Conservation (phyloP, 78 protist genomes). For the Dictyostelium purpureum region DNA sequence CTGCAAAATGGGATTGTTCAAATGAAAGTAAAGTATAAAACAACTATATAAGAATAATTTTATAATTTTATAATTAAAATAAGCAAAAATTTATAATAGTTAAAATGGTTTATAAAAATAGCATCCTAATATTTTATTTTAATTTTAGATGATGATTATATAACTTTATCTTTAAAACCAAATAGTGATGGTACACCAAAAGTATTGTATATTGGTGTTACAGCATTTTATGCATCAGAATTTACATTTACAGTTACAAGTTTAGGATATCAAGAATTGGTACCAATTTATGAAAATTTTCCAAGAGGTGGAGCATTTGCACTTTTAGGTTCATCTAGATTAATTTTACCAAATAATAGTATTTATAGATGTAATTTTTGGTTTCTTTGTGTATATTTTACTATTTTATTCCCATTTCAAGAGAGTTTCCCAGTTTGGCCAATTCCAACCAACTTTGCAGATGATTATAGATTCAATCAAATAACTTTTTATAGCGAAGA, state of each 20-base stretch:
- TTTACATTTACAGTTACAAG: slow-evolving; percentile 23
- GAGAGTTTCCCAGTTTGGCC: slow-evolving; percentile 61
- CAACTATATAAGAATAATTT: too few species aligned
- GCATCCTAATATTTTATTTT: too few species aligned
- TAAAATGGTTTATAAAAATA: too few species aligned
- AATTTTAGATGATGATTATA: slow-evolving; percentile 44
- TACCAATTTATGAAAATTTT: background rate
- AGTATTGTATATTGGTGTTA: slow-evolving; percentile 38
- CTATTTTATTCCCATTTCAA: background rate
- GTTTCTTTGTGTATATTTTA: background rate
- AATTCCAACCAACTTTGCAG: slow-evolving; percentile 4
- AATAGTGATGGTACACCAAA: slow-evolving; percentile 21
- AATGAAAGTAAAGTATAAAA: slow-evolving; percentile 11
- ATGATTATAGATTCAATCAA: background rate
- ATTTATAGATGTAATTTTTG: background rate
- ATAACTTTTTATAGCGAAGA: background rate
- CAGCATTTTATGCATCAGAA: slow-evolving; percentile 29
- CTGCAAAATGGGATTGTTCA: slow-evolving; percentile 2
- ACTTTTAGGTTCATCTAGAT: slow-evolving; percentile 23
- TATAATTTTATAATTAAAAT: background rate
- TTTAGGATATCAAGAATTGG: background rate
- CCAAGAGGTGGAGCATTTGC: slow-evolving; percentile 29
- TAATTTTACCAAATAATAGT: slow-evolving; percentile 10
- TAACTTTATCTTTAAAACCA: slow-evolving; percentile 36
- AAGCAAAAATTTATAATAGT: too few species aligned